Base-by-base conservation (phyloP, 129 eudicot species). In the Pittosporum tobira region DNA sequence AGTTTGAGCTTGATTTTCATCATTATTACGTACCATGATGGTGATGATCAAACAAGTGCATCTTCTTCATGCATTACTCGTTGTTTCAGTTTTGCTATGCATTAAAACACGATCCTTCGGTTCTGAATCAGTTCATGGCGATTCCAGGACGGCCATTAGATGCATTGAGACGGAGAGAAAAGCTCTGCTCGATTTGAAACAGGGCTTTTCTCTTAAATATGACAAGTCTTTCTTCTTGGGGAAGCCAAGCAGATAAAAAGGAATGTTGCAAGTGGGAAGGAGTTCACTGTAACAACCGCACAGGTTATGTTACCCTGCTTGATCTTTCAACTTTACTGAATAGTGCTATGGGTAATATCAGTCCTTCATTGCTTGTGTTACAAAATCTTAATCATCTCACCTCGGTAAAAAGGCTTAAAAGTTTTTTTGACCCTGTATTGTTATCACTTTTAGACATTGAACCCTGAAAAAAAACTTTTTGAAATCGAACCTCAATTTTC, bases 201-300 rank as follows among this genome's bases (percentile, higher is more conserved):
- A 26, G 1, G 48, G 23, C 10, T 18, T 78, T 15, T 9, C 12
- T 5, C 51, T 50, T 30, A 2, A 1, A 2, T 1, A 1, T 5
- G 60, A 46, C 16, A 15, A 3, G 0, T 19, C 66, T 78, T 18
- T 29, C 51, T 44, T 51, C 70, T 20, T 78, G 79, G 84, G 65
- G 71, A 10, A 44, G 15, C 34, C 47, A 56, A 22, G 66, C 44
- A 34, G 23, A 71, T n/a, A 48, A 60, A 1, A 57, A 1, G 19
- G 80, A 76, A 12, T 73, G 87, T 15, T 76, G 87, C 57, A 31
- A 45, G 55, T 76, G 82, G 82, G 20, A 13, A 5, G 72, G 76
- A 5, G 63, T 80, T n/a, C 8, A 14, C 1, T 73, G 88, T 26
- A 19, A 62, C 58, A 21, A 68, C 52, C 24, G 3, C 11, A 73